phyloP scores from a whole-genome alignment of 2,329 filamentous ascomycete genomes.

The Claviceps fusiformis region DNA sequence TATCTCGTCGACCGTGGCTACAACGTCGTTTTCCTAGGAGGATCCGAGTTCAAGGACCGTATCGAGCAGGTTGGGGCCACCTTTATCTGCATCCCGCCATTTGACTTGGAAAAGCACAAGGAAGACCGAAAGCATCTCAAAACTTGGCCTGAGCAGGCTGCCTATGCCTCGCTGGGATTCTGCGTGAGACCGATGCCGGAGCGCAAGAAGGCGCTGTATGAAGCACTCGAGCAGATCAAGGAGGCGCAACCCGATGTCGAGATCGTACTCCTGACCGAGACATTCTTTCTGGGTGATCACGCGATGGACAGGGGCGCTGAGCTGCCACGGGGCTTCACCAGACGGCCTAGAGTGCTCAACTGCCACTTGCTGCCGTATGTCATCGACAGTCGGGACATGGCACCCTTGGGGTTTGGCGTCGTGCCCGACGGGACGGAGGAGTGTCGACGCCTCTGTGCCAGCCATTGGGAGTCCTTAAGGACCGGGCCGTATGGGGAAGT shows the following conservation, averaged over 20 bases:
- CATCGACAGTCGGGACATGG: slow-evolving; percentile 15
- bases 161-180: neutral
- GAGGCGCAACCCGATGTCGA: slow-evolving; percentile 15
- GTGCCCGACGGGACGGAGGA: neutral
- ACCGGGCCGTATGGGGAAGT: neutral
- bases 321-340: slow-evolving; percentile 22
- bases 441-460: neutral
- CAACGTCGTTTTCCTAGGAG: slow-evolving; percentile 27
- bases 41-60: slow-evolving; percentile 19
- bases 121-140: neutral
- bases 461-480: neutral
- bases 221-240: neutral
- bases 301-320: slow-evolving; percentile 25
- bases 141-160: accelerated
- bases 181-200: neutral
- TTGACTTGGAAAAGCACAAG: neutral
- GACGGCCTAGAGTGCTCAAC: slow-evolving; percentile 23
- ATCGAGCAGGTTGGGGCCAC: neutral
- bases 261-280: slow-evolving; percentile 31
- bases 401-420: neutral
- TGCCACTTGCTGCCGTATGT: slow-evolving; percentile 25
- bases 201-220: neutral
- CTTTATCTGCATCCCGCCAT: neutral
- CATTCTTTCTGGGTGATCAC: slow-evolving; percentile 21
- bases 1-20: slow-evolving; percentile 26